Base-by-base conservation (phyloP, 441 rosid genomes). In the Brassica hybrid region DNA sequence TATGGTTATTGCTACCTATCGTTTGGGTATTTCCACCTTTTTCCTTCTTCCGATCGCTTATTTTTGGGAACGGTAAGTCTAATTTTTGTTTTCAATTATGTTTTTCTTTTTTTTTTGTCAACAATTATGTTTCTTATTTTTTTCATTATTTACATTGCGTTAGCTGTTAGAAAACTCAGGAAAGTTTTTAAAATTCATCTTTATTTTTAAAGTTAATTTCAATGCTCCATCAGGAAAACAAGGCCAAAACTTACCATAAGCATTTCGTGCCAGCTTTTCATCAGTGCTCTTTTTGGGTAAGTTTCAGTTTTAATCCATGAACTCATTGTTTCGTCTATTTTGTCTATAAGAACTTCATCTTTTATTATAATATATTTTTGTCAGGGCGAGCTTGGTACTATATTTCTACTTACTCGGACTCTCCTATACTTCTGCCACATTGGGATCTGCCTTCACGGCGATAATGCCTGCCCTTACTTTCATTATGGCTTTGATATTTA, bases 11-110 rank as follows among this genome's bases (percentile, higher is more conserved):
- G 83, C 88, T 71, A 82, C 88, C 4, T 86, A 88, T 70, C 85
- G 92, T 32, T 84, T 75, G 59, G 69, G 69, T 6, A 78, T 87
- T 76, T 84, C 92, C 1, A 71, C 85, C 19, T 11, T 83, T 18
- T 88, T 90, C 79, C 80, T 90, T 76, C 72, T 85, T 38, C 92
- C 94, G 0, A 72, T 88, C 60, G 92, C 86, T 41, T 88, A 74
- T 76, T 82, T 87, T 43, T 78, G 78, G 75, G 94, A 90, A 83
- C 82, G 92, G 94, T 87, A 82, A 0, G 67, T 23, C 12, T 34
- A 3, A 14, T 30, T 21, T 59, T 25, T 52, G 18, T 17, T 76
- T 58, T 56, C 36, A 36, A 12, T 21, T 0, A 13, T 48, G 16
- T 16, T 14, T 48, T 5, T 6, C 38, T 50, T 6, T 6, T 6